Percentiles rank a stretch among this genome's conserved stretches.
Evolutionary conservation across 768 basidiomycete genomes (phyloP).

Genomic region (Polyporus arcularius): DNA sequence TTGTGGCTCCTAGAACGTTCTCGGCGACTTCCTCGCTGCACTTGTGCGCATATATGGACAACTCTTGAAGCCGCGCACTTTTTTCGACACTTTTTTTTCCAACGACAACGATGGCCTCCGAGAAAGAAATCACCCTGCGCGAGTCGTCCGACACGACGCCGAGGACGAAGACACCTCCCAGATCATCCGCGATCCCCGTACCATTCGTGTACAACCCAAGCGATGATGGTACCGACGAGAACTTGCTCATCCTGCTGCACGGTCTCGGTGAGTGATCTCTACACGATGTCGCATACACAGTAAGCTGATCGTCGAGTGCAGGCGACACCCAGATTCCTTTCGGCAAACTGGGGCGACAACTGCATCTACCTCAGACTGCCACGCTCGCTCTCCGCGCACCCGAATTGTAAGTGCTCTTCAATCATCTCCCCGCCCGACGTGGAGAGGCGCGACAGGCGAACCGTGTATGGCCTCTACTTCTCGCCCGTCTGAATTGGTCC

Average conservation of each 20-base stretch:
- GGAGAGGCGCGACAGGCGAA: too few relatives aligned
- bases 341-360: conserved; percentile 62
- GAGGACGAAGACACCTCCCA: conserved; percentile 51
- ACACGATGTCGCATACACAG: neutral
- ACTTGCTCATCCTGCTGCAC: conserved; percentile 81
- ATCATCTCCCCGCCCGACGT: too few relatives aligned
- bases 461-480: too few relatives aligned
- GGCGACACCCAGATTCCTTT: conserved; percentile 86
- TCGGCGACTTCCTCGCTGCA: neutral
- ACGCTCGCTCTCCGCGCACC: conserved; percentile 80
- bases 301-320: conserved; percentile 30
- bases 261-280: conserved; percentile 66
- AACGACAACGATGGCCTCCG: conserved; percentile 5
- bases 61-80: neutral
- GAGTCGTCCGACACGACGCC: conserved; percentile 15
- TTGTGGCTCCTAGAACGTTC: conserved; percentile 3
- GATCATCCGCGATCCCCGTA: conserved; percentile 45
- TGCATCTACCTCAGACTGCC: conserved; percentile 91
- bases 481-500: too few relatives aligned
- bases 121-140: conserved; percentile 12
- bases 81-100: neutral
- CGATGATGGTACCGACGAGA: conserved; percentile 84
- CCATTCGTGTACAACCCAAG: conserved; percentile 72
- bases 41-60: neutral
- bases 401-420: conserved; percentile 52